Base-by-base conservation (phyloP, 345 rosid species). In the Salix koriyanagi region DNA sequence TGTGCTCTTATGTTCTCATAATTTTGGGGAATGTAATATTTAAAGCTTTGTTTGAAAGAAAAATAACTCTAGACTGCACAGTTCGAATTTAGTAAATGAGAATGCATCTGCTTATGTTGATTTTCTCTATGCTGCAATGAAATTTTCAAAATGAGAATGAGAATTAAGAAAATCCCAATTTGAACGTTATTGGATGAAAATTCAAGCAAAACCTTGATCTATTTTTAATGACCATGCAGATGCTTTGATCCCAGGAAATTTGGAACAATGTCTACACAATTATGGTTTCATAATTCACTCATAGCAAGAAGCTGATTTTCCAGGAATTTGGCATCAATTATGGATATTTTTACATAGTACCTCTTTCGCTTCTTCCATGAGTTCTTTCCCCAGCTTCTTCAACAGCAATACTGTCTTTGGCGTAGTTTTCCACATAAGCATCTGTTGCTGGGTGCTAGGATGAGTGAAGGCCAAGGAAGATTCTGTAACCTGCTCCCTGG, bases 381-480 rank as follows among this genome's bases (percentile, higher is more conserved):
- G 96, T 81, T 88, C 97, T 76, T 83, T 84, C 44, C 99, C 99
- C 48, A 92, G 93, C 86, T 95, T 95, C 84, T 95, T 95, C 86
- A 95, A 83, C 80, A 95, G 80, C 60, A 95, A 83, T 21, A 88
- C 97, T 48, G 99, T 95, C 85, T 86, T 95, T 60, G 99, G 99
- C 21, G 90, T 88, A 74, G 97, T 77, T 85, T 95, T 95, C 99
- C 99, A 95, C 90, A 95, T 90, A 79, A 95, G 98, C 99, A 95
- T 95, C 90, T 93, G 98, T 74, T 95, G 99, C 85, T 93, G 99
- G 52, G 99, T 95, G 81, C 99, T 95, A 36, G 99, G 99, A 84
- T 95, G 99, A 74, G 97, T 90, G 86, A 95, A 95, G 60, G 99
- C 98, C 90, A 93, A 84, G 62, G 98, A 93, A 64, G 97, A 88